Evolutionary conservation across 2,329 filamentous ascomycete species (phyloP), one percentile per base, ranked within the genome.

Genomic region (Botrytis cinerea): DNA sequence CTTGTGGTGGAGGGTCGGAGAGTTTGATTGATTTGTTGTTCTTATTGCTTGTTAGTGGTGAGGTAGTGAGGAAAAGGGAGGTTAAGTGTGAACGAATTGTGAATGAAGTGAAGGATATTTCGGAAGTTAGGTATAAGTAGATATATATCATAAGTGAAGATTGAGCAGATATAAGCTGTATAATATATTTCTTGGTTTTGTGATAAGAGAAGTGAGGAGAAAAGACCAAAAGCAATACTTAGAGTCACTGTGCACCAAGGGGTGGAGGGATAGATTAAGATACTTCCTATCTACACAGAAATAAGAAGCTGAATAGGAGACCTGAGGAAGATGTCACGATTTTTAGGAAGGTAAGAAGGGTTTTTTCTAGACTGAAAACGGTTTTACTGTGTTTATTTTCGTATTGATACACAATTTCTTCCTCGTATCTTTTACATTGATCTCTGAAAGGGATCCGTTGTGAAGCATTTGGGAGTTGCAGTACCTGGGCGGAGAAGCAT

Each of bases 221-320:
- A 51, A 1, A n/a, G 10, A 51, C 1, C 4, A 6, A 38, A 4
- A 3, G 22, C 4, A 12, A 6, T 2, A 51, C 4, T 25, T n/a
- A 2, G 8, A 51, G 2, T 51, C 0, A 14, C 25, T n/a, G 25
- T 12, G 14, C 1, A 14, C 4, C 14, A 25, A 51, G 48, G 25
- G 25, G 10, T n/a, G 0, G 14, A 51, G 48, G 10, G 4, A 5
- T 51, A 51, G 48, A 51, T 51, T 22, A 10, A n/a, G 22, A 14
- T 6, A 0, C 48, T 51, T n/a, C 4, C 10, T n/a, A 14, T 12
- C 10, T 51, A n/a, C 22, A 51, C 48, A 12, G 4, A n/a, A 4
- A n/a, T 51, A 2, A 22, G 20, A 8, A 22, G 22, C 20, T 48
- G 20, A 9, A 25, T 48, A 7, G 20, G 20, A 20, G 10, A 8